Evolutionary conservation across 345 rosid genomes (phyloP).

Genomic region (Crucihimalaya himalaica): DNA sequence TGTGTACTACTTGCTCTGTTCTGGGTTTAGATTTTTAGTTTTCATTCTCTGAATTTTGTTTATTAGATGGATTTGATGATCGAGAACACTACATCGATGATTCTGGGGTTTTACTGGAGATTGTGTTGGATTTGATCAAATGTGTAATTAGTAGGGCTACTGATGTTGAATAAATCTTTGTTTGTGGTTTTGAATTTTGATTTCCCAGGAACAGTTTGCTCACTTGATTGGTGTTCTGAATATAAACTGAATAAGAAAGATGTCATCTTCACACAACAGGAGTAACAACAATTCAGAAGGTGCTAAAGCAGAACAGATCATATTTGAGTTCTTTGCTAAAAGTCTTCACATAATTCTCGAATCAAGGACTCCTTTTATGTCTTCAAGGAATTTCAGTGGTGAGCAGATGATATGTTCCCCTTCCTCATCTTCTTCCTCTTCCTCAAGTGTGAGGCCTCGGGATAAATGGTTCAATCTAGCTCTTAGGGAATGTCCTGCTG

Average conservation of each 20-base stretch:
- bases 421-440: constrained; percentile 80
- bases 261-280: constrained; percentile 61
- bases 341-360: constrained; percentile 90
- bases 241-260: constrained; percentile 21
- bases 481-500: constrained; percentile 85
- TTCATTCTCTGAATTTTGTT: constrained; percentile 10
- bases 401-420: constrained; percentile 78
- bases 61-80: constrained; percentile 19
- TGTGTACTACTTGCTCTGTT: constrained; percentile 26
- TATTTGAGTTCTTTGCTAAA: constrained; percentile 87
- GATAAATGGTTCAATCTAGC: constrained; percentile 97
- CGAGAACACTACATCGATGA: no score
- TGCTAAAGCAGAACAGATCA: constrained; percentile 80
- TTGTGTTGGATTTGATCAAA: constrained; percentile 27
- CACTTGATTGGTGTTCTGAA: background rate
- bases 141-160: constrained; percentile 12
- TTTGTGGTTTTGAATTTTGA: constrained; percentile 21
- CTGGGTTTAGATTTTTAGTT: background rate
- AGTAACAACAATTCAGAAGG: constrained; percentile 58
- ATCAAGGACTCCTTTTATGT: constrained; percentile 79
- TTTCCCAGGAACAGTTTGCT: constrained; percentile 36
- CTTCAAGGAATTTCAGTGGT: constrained; percentile 80
- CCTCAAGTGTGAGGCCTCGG: constrained; percentile 79
- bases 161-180: background rate
- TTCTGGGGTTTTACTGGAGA: constrained; percentile 24